Conservation (phyloP, 192 early-diverging fungal genomes). For the Linderina pennispora region DNA sequence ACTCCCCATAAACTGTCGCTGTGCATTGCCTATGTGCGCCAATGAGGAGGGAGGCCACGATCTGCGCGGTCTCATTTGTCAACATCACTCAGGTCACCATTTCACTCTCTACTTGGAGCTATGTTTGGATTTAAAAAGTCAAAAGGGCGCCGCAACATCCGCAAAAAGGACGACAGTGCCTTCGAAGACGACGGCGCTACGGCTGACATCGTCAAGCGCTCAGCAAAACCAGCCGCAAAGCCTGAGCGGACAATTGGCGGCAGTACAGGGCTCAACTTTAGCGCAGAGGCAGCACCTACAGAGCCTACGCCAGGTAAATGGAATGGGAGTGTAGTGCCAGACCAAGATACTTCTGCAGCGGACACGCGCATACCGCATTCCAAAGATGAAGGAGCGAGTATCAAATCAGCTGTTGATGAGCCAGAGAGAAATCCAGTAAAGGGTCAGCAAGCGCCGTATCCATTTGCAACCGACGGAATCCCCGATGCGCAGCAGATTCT, state of each 20-base stretch:
- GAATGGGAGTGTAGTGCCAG: no score
- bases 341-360: no score
- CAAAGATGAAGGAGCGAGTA: constrained; percentile 1
- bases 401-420: constrained; percentile 1
- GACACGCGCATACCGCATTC: background rate
- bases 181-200: constrained; percentile 1
- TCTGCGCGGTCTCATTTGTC: background rate
- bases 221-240: constrained; percentile 1
- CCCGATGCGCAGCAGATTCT: constrained; percentile 37
- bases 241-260: background rate
- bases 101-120: background rate
- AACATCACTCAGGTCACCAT: background rate
- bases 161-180: constrained; percentile 14
- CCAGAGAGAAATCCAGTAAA: no score
- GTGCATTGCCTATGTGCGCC: no score
- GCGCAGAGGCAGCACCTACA: no score
- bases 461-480: constrained; percentile 28
- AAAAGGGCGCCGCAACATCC: constrained; percentile 31
- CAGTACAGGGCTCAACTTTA: constrained; percentile 9
- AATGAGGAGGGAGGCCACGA: no score
- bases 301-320: no score
- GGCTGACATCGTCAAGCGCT: constrained; percentile 23
- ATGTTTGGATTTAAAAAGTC: constrained; percentile 41
- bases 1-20: no score
- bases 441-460: constrained; percentile 18